Evolutionary conservation across 1,284 basidiomycete species (phyloP).

Genomic region (Tilletia indica): DNA sequence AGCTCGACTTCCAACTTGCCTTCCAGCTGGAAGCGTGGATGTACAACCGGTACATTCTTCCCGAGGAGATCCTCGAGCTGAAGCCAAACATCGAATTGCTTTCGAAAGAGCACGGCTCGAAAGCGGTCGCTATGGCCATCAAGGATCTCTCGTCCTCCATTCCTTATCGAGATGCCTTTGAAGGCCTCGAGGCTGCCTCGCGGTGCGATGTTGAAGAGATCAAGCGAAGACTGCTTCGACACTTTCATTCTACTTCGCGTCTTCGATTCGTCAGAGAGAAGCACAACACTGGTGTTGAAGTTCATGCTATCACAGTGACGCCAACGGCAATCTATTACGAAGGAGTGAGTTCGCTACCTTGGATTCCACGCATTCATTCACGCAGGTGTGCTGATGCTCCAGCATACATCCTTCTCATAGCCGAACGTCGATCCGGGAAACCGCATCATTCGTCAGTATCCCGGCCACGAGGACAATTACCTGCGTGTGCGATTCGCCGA

Average conservation of each 20-base stretch:
- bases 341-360: conserved; percentile 61
- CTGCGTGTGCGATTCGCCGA: conserved; percentile 75
- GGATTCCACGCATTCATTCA: conserved; percentile 62
- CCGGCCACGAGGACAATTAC: conserved; percentile 61
- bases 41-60: conserved; percentile 15
- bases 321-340: conserved; percentile 70
- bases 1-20: conserved; percentile 15
- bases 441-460: conserved; percentile 24
- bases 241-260: background rate
- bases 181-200: background rate
- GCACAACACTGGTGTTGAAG: conserved; percentile 17
- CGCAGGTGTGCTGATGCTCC: background rate
- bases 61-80: conserved; percentile 4
- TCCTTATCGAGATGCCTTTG: conserved; percentile 14
- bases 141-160: conserved; percentile 1
- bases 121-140: conserved; percentile 3
- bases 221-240: background rate
- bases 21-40: background rate
- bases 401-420: background rate
- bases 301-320: conserved; percentile 64
- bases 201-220: conserved; percentile 9
- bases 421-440: conserved; percentile 15
- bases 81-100: background rate
- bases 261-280: conserved; percentile 3
- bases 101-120: conserved; percentile 7